These are phyloP conservation scores for Penicillium roqueforti DNA, from an alignment of 495 filamentous ascomycete species.

Conservation along the genomic window DNA sequence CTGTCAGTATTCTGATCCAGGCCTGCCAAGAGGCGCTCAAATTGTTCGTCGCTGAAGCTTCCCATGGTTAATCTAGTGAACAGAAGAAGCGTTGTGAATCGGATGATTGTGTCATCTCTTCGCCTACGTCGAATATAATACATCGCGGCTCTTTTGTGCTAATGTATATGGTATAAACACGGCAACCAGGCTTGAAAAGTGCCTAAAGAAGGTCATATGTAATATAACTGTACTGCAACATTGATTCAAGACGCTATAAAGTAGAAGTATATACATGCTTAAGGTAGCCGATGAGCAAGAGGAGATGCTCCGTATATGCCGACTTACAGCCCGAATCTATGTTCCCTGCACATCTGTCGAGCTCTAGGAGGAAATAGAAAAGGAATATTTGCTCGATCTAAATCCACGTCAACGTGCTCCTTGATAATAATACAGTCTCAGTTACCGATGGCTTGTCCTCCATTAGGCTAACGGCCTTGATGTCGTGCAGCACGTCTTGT, in stretches of 20 bases:
- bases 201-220: conserved; percentile 31
- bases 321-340: conserved; percentile 7
- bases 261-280: conserved; percentile 31
- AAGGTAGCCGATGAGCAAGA: conserved; percentile 39
- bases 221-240: conserved; percentile 35
- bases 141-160: conserved; percentile 39
- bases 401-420: conserved; percentile 13
- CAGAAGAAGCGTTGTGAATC: too few species aligned
- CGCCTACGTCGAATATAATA: conserved; percentile 68
- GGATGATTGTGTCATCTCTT: conserved; percentile 23
- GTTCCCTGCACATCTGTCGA: conserved; percentile 16
- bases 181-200: conserved; percentile 25
- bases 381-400: conserved; percentile 33
- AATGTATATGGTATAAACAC: conserved; percentile 31
- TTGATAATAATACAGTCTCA: conserved; percentile 11
- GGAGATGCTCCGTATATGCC: conserved; percentile 26
- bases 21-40: too few species aligned
- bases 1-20: too few species aligned
- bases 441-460: conserved; percentile 24
- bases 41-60: too few species aligned
- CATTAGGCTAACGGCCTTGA: conserved; percentile 30
- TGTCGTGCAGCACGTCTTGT: conserved; percentile 23
- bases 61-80: too few species aligned
- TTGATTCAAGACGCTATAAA: conserved; percentile 31
- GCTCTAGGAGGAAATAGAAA: conserved; percentile 31